Conservation (phyloP, 352 stramenopile species). For the Phytophthora crassamura region DNA sequence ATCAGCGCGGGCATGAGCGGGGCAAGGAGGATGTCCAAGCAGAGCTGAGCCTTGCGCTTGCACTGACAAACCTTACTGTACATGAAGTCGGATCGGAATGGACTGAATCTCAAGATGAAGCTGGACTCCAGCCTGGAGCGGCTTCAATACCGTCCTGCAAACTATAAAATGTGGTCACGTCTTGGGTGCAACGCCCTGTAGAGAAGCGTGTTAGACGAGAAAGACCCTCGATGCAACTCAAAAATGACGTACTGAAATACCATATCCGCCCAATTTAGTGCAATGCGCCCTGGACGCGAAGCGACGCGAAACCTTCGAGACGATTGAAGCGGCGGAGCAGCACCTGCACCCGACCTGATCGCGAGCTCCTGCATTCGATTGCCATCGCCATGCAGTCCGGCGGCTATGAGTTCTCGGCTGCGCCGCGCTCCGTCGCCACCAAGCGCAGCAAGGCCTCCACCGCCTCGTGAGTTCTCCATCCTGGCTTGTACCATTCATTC, state of each 20-base stretch:
- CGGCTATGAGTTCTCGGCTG: conserved; percentile 78
- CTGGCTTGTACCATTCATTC: neutral
- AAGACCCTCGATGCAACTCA: too few species aligned
- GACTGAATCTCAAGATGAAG: too few species aligned
- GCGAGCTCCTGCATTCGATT: too few species aligned
- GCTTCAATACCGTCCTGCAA: too few species aligned
- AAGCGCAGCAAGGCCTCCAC: conserved; percentile 74
- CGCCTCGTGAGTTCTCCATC: conserved; percentile 34
- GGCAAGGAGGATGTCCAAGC: conserved; percentile 10
- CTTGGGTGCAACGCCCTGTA: too few species aligned
- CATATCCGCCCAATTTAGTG: neutral
- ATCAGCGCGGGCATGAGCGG: conserved; percentile 1
- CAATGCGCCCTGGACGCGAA: conserved; percentile 13
- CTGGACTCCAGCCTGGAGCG: too few species aligned
- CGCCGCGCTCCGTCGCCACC: conserved; percentile 72
- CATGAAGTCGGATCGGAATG: too few species aligned
- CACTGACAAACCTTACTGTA: too few species aligned
- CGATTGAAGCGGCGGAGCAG: conserved; percentile 21
- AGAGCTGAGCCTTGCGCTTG: conserved; percentile 13
- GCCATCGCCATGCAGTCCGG: conserved; percentile 46
- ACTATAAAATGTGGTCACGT: too few species aligned
- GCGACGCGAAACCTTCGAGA: conserved; percentile 25
- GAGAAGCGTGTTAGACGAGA: too few species aligned
- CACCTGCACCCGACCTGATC: too few species aligned
- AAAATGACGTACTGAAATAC: too few species aligned